These are phyloP conservation scores for Tylopilus plumbeoviolaceoides DNA, from an alignment of 768 basidiomycete genomes.

Conservation along the genomic window DNA sequence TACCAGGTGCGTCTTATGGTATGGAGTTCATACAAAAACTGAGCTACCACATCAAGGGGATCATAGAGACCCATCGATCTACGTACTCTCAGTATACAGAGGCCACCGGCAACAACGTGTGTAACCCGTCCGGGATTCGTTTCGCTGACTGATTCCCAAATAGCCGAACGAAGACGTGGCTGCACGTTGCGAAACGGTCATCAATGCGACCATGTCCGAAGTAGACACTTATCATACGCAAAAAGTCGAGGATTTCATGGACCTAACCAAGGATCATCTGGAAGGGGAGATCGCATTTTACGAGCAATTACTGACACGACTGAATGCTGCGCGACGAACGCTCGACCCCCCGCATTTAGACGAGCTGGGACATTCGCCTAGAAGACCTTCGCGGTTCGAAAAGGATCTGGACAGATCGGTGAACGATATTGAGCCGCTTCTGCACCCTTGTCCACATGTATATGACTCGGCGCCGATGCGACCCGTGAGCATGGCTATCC, in stretches of 20 bases:
- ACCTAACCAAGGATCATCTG: constrained; percentile 59
- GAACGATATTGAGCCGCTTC: constrained; percentile 42
- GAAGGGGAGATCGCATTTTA: constrained; percentile 76
- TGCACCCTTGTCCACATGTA: constrained; percentile 76
- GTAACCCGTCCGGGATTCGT: background rate
- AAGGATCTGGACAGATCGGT: constrained; percentile 60
- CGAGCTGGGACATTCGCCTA: constrained; percentile 44
- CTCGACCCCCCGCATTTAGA: constrained; percentile 50
- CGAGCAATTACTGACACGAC: constrained; percentile 62
- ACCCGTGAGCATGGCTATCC: constrained; percentile 70
- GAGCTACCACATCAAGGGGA: constrained; percentile 39
- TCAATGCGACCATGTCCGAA: constrained; percentile 87
- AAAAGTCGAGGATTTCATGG: constrained; percentile 65
- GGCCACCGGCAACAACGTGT: constrained; percentile 35
- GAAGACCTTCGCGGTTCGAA: constrained; percentile 72
- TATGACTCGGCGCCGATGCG: constrained; percentile 73
- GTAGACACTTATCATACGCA: constrained; percentile 77
- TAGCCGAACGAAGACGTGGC: constrained; percentile 64
- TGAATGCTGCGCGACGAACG: constrained; percentile 50
- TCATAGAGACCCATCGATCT: constrained; percentile 71
- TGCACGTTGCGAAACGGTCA: constrained; percentile 78
- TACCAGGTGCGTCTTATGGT: constrained; percentile 51
- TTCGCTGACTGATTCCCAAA: constrained; percentile 2
- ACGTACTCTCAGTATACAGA: constrained; percentile 64
- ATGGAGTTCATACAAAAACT: background rate